Evolutionary conservation across 192 early-diverging fungal species (phyloP).

Genomic region (Linderina pennispora): DNA sequence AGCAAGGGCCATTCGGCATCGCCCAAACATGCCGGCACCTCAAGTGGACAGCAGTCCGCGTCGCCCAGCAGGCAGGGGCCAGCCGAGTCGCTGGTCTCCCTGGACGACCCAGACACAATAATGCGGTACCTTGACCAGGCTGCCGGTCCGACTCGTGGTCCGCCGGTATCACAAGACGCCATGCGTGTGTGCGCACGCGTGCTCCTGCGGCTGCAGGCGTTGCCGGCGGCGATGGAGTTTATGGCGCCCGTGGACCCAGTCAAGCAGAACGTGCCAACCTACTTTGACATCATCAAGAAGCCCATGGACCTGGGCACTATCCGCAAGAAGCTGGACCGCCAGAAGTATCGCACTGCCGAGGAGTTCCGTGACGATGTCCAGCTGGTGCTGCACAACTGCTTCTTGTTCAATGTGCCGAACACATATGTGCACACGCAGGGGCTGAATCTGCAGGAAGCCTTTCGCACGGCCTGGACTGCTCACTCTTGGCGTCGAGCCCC

Average conservation of each 20-base stretch:
- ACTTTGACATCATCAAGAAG: slow-evolving; percentile 54
- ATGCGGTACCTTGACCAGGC: slow-evolving; percentile 6
- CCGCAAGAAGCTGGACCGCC: slow-evolving; percentile 50
- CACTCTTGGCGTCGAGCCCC: background rate
- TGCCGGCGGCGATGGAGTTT: slow-evolving; percentile 55
- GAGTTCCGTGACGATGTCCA: slow-evolving; percentile 55
- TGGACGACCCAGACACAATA: slow-evolving; percentile 26
- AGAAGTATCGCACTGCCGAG: slow-evolving; percentile 41
- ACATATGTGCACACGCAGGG: slow-evolving; percentile 52
- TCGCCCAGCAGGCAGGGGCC: no score
- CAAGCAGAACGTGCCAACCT: slow-evolving; percentile 54
- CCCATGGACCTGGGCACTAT: slow-evolving; percentile 75
- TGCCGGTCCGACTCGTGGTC: slow-evolving; percentile 15
- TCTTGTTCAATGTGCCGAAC: slow-evolving; percentile 51
- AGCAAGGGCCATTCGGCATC: background rate
- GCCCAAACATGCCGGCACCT: background rate
- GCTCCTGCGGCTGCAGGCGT: slow-evolving; percentile 45
- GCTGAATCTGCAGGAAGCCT: slow-evolving; percentile 44
- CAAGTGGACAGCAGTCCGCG: background rate
- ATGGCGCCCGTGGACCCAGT: slow-evolving; percentile 62
- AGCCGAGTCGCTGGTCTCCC: no score
- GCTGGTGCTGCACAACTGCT: slow-evolving; percentile 63
- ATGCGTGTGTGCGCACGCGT: slow-evolving; percentile 11
- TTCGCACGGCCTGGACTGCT: slow-evolving; percentile 39
- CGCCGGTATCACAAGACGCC: slow-evolving; percentile 4